These are phyloP conservation scores for Atkinsonella hypoxylon DNA, from an alignment of 2,329 filamentous ascomycete genomes.

Conservation along the genomic window DNA sequence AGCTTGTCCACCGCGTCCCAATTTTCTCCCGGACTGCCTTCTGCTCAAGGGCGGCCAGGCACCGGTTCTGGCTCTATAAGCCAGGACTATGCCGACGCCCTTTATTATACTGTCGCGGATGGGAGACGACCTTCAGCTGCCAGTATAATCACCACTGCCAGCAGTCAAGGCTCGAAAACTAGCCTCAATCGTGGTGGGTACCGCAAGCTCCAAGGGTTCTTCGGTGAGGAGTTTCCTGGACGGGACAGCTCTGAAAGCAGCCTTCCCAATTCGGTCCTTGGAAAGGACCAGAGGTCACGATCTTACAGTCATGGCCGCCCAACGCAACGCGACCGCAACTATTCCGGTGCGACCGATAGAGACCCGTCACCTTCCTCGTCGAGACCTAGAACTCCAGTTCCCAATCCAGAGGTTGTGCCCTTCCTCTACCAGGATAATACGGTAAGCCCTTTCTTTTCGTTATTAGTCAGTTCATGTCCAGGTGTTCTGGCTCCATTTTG, in stretches of 20 bases:
- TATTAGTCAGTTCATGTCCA: conserved; percentile 3
- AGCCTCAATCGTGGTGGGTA: conserved; percentile 59
- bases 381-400: conserved; percentile 72
- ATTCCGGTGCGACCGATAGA: conserved; percentile 64
- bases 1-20: conserved; percentile 51
- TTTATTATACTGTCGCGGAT: conserved; percentile 53
- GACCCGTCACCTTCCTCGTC: conserved; percentile 66
- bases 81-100: conserved; percentile 49
- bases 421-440: conserved; percentile 81
- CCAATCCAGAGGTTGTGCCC: conserved; percentile 89
- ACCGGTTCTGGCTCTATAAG: conserved; percentile 6
- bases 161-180: conserved; percentile 71
- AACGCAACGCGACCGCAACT: conserved; percentile 60
- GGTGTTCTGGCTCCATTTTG: not conserved
- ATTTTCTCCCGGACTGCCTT: conserved; percentile 57
- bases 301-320: conserved; percentile 49
- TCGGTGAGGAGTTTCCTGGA: conserved; percentile 76
- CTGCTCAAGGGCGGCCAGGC: conserved; percentile 21
- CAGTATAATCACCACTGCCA: conserved; percentile 66
- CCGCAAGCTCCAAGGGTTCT: conserved; percentile 82
- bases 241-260: conserved; percentile 64
- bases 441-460: conserved; percentile 36
- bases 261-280: conserved; percentile 34
- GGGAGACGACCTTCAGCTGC: conserved; percentile 77
- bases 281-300: conserved; percentile 50